Evolutionary conservation across 805 yeast species (phyloP).

Genomic region (Candida nemodendra): DNA sequence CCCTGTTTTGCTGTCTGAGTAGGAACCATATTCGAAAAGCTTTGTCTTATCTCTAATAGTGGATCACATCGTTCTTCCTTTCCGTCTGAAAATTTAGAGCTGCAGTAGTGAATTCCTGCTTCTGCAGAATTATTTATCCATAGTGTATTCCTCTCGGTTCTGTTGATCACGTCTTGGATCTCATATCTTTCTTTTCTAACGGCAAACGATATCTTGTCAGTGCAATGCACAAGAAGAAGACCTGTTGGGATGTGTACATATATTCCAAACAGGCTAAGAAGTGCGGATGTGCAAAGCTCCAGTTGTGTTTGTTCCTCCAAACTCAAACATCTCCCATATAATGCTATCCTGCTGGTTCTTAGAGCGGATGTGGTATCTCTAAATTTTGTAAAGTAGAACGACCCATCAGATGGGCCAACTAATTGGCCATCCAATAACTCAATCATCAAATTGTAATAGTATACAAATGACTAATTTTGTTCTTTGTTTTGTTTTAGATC

Average conservation of each 20-base stretch:
- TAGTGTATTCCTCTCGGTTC: slow-evolving; percentile 20
- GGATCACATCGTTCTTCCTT: no score
- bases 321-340: slow-evolving; percentile 17
- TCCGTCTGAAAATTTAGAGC: background rate
- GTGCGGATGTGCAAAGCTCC: slow-evolving; percentile 17
- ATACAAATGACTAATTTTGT: no score
- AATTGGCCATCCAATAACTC: slow-evolving; percentile 20
- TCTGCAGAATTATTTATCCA: slow-evolving; percentile 1
- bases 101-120: slow-evolving; percentile 9
- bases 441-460: no score
- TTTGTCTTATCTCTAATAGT: background rate
- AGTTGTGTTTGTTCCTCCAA: slow-evolving; percentile 1
- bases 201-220: slow-evolving; percentile 23
- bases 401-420: slow-evolving; percentile 24
- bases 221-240: slow-evolving; percentile 22
- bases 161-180: slow-evolving; percentile 27
- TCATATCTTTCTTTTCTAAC: slow-evolving; percentile 24
- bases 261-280: slow-evolving; percentile 28
- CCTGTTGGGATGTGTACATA: slow-evolving; percentile 24
- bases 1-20: background rate
- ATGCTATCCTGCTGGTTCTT: slow-evolving; percentile 12
- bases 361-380: slow-evolving; percentile 18
- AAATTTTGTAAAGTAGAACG: slow-evolving; percentile 20
- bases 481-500: no score
- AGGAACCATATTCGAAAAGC: background rate